Percentiles rank a stretch among this genome's conserved stretches.
These are phyloP conservation scores for Acer saccharum DNA, from an alignment of 345 rosid species.

Conservation along the genomic window DNA sequence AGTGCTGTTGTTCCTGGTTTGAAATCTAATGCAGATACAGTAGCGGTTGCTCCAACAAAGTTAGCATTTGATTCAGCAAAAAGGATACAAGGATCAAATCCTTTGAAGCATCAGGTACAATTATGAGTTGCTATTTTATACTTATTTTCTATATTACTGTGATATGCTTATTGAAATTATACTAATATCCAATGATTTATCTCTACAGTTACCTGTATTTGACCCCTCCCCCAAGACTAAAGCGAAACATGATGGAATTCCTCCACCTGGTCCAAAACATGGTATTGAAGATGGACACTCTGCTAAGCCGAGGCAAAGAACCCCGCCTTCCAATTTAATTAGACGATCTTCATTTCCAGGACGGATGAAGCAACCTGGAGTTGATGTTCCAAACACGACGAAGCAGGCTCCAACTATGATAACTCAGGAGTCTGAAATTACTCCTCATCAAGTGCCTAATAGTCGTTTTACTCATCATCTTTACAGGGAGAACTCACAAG, in stretches of 20 bases:
- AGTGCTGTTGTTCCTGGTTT: conserved; percentile 46
- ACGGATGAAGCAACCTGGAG: conserved; percentile 52
- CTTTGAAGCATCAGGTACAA: conserved; percentile 75
- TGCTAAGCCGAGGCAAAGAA: conserved; percentile 71
- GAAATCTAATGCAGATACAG: conserved; percentile 51
- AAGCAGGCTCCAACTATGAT: conserved; percentile 40
- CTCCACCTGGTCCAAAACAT: conserved; percentile 58
- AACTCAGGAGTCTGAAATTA: conserved; percentile 41
- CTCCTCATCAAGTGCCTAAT: conserved; percentile 33
- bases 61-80: conserved; percentile 52
- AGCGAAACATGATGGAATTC: conserved; percentile 67
- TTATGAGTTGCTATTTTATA: conserved; percentile 14
- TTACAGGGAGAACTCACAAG: conserved; percentile 34
- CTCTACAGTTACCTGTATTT: conserved; percentile 58
- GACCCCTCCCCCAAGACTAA: conserved; percentile 71
- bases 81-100: conserved; percentile 52
- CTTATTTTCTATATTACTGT: conserved; percentile 8
- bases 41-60: conserved; percentile 44
- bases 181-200: conserved; percentile 19
- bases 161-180: conserved; percentile 5
- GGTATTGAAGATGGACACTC: conserved; percentile 55
- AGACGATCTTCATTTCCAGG: conserved; percentile 60
- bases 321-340: conserved; percentile 61
- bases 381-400: conserved; percentile 43
- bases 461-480: conserved; percentile 26